Evolutionary conservation across 164 flowering plant genomes (phyloP).

Genomic region (Taxillus chinensis): DNA sequence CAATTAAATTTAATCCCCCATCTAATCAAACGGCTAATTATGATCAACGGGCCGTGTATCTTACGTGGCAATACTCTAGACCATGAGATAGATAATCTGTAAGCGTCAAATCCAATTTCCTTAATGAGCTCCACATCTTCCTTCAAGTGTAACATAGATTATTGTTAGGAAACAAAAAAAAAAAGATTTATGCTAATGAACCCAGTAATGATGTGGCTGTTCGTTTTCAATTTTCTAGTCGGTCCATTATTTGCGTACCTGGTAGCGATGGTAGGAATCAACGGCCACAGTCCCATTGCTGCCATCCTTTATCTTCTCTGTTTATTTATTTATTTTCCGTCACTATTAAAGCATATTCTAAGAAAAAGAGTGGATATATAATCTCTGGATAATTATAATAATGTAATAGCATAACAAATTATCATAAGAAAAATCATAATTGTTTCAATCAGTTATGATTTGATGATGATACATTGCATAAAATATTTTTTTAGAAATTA

Average conservation of each 20-base stretch:
- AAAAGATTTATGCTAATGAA: neutral
- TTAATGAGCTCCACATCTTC: constrained; percentile 58
- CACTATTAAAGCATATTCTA: no score
- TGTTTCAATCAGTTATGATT: no score
- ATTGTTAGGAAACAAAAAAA: constrained; percentile 1
- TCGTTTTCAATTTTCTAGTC: no score
- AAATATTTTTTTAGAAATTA: no score
- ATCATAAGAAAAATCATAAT: no score
- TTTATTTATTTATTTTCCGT: no score
- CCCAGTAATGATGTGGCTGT: no score
- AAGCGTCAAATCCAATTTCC: constrained; percentile 45
- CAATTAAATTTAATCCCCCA: neutral
- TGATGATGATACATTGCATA: no score
- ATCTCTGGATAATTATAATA: no score
- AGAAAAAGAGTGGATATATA: no score
- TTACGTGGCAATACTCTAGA: constrained; percentile 53
- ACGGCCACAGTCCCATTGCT: constrained; percentile 31
- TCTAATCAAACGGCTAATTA: no score
- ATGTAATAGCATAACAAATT: no score
- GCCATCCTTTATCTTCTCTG: constrained; percentile 28
- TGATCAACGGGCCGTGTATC: neutral
- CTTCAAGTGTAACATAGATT: constrained; percentile 15
- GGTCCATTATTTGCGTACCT: constrained; percentile 16
- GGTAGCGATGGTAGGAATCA: constrained; percentile 36
- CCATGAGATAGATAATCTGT: constrained; percentile 77